These are phyloP conservation scores for Fagopyrum esculentum DNA, from an alignment of 148 eudicot genomes.

Conservation along the genomic window DNA sequence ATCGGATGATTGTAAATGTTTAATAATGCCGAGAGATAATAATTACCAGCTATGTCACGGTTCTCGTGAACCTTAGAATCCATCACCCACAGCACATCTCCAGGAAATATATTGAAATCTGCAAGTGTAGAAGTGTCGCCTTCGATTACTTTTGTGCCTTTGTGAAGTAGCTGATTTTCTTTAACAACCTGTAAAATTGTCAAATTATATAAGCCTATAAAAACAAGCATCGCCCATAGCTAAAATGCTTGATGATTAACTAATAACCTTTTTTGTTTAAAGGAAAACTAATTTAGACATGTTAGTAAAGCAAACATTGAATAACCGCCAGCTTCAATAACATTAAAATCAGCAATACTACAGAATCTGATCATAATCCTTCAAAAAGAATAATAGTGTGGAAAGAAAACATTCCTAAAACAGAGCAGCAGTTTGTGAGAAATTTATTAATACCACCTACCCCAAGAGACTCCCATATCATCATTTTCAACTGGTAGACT, in stretches of 20 bases:
- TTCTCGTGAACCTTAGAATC: constrained; percentile 92
- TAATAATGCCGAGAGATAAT: not conserved
- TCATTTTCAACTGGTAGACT: constrained; percentile 87
- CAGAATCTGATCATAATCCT: not conserved
- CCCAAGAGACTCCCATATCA: constrained; percentile 99
- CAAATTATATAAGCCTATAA: not conserved
- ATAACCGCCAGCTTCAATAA: not conserved
- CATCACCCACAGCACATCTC: constrained; percentile 82
- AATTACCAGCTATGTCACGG: constrained; percentile 94
- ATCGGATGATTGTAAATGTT: not conserved
- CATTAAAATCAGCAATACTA: not conserved
- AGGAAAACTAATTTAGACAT: not conserved
- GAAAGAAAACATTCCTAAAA: not conserved
- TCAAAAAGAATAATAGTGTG: not conserved
- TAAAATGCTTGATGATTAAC: not conserved
- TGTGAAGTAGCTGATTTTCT: constrained; percentile 94
- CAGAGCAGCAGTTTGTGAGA: not conserved
- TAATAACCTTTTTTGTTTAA: not conserved
- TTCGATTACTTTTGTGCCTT: constrained; percentile 69
- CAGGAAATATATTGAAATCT: constrained; percentile 76
- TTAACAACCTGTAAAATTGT: constrained; percentile 67
- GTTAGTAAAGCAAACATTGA: not conserved
- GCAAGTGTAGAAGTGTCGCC: constrained; percentile 75
- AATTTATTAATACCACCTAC: constrained; percentile 38
- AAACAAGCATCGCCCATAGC: not conserved